phyloP scores from a whole-genome alignment of 441 rosid species.

The Populus hybrid region DNA sequence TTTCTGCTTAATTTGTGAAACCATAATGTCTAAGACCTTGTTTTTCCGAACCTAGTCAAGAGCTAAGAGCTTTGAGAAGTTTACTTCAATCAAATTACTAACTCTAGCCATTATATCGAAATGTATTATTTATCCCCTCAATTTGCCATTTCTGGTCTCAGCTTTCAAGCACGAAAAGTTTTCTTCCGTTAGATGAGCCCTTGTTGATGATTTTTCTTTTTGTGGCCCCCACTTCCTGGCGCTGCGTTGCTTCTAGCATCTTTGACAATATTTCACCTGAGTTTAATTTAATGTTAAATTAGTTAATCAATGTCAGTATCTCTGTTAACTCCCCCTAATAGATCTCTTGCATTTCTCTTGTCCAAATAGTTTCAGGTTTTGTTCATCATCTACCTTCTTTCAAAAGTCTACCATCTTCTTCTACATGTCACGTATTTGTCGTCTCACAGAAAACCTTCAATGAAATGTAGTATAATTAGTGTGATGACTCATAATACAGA shows the following conservation, averaged over 20 bases:
- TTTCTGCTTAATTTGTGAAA: background rate
- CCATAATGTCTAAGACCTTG: background rate
- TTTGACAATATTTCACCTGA: background rate
- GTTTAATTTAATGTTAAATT: background rate
- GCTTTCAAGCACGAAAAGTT: background rate
- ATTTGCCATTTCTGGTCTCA: background rate
- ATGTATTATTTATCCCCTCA: background rate
- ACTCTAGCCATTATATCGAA: background rate
- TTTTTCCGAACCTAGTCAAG: background rate
- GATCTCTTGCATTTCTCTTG: background rate
- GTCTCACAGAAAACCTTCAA: background rate
- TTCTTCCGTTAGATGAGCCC: background rate
- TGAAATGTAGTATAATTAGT: background rate
- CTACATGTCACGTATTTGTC: background rate
- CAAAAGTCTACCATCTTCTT: background rate
- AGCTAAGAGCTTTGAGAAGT: background rate
- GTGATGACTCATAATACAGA: background rate
- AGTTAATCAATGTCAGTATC: background rate
- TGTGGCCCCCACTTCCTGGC: background rate
- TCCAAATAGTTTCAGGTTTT: background rate
- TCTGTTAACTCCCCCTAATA: background rate
- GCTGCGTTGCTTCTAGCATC: background rate
- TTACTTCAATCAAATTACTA: background rate
- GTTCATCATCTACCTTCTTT: background rate
- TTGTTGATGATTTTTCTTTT: background rate